phyloP scores from a whole-genome alignment of 176 grass and related monocot genomes.

The Eragrostis curvula region DNA sequence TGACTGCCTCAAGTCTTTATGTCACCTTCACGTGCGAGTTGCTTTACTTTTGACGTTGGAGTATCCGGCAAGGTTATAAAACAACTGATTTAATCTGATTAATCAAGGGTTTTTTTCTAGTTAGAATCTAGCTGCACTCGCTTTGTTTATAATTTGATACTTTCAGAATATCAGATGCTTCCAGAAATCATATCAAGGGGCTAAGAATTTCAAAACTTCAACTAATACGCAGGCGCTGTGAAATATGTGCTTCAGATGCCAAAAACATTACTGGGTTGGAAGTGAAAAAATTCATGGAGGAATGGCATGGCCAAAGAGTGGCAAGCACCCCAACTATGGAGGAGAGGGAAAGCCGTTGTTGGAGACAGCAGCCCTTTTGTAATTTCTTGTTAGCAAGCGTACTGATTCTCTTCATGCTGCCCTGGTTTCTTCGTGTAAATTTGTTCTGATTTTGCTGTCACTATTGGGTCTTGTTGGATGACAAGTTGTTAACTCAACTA shows the following conservation, averaged over 20 bases:
- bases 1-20: slow-evolving; percentile 31
- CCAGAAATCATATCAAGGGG: not conserved
- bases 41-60: not conserved
- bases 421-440: slow-evolving; percentile 76
- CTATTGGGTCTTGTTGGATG: slow-evolving; percentile 12
- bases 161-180: not conserved
- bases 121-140: not conserved
- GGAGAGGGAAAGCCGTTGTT: slow-evolving; percentile 49
- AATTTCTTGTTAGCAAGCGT: slow-evolving; percentile 70
- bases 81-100: not conserved
- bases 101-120: not conserved
- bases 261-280: slow-evolving; percentile 69
- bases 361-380: slow-evolving; percentile 58
- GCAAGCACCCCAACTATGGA: not conserved
- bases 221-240: slow-evolving; percentile 52
- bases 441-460: slow-evolving; percentile 57
- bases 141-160: slow-evolving; percentile 18
- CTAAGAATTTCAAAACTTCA: slow-evolving; percentile 28
- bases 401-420: slow-evolving; percentile 67
- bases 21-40: slow-evolving; percentile 16
- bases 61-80: not conserved
- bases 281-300: slow-evolving; percentile 62
- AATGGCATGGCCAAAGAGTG: slow-evolving; percentile 63
- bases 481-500: not conserved
- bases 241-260: slow-evolving; percentile 71